Conservation (phyloP, 352 stramenopile genomes). For the Phytophthora melonis region DNA sequence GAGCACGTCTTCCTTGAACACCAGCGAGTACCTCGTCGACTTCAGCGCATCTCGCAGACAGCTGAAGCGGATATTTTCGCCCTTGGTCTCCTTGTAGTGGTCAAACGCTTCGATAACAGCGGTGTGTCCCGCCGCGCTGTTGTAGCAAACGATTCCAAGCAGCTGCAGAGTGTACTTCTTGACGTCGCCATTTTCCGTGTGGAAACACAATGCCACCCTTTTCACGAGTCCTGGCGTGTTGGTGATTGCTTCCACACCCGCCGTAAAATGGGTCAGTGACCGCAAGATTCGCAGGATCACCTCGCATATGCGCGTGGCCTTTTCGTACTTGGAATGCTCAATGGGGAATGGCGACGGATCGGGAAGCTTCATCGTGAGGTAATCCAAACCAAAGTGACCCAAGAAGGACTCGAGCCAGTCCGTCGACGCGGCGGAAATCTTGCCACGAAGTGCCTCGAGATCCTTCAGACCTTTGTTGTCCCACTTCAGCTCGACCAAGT, state of each 20-base stretch:
- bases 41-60: conserved; percentile 85
- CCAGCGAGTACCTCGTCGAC: conserved; percentile 82
- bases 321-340: conserved; percentile 83
- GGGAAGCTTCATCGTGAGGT: conserved; percentile 88
- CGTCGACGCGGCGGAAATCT: conserved; percentile 72
- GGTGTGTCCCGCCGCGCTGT: conserved; percentile 83
- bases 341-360: conserved; percentile 85
- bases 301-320: conserved; percentile 78
- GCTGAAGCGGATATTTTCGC: conserved; percentile 82
- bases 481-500: conserved; percentile 85
- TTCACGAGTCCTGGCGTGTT: conserved; percentile 85
- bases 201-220: conserved; percentile 82
- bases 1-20: conserved; percentile 91
- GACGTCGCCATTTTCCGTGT: conserved; percentile 84
- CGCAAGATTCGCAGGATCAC: conserved; percentile 80
- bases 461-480: conserved; percentile 84
- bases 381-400: conserved; percentile 79
- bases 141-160: conserved; percentile 88
- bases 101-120: conserved; percentile 86
- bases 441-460: conserved; percentile 71
- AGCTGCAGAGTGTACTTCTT: conserved; percentile 88
- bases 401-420: conserved; percentile 87
- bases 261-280: conserved; percentile 82
- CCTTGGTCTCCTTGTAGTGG: conserved; percentile 88
- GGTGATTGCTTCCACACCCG: conserved; percentile 83